Evolutionary conservation across 2,329 filamentous ascomycete genomes (phyloP), one percentile per base, ranked within the genome.

Genomic region (Conoideocrella luteorostrata): DNA sequence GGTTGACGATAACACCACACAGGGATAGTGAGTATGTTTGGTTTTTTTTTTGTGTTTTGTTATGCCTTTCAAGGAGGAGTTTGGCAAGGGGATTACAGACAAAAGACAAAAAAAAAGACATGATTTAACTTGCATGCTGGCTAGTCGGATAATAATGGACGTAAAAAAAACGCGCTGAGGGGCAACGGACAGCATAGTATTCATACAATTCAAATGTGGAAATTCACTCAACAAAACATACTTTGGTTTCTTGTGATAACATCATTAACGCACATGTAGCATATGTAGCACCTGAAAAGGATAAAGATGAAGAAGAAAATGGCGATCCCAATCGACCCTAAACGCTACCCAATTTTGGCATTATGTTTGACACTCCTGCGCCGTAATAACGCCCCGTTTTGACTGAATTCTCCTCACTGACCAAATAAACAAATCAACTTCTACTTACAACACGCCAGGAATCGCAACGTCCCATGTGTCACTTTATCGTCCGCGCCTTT

Each of bases 401-500:
- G n/a, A 13, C 18, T 10, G 15, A 23, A 38, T 17, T 4, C 7
- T 17, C 13, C 22, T n/a, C 22, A 7, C 18, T 11, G 12, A 15
- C 12, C 10, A 29, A 35, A 9, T n/a, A 29, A 3, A 21, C 4
- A 20, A 15, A n/a, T n/a, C n/a, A n/a, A n/a, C n/a, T n/a, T n/a
- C n/a, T n/a, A n/a, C n/a, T n/a, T n/a, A n/a, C n/a, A n/a, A n/a
- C n/a, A n/a, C n/a, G n/a, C n/a, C n/a, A n/a, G n/a, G n/a, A n/a
- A n/a, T n/a, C n/a, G n/a, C n/a, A n/a, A n/a, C n/a, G n/a, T n/a
- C n/a, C n/a, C n/a, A n/a, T n/a, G n/a, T n/a, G n/a, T n/a, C 23
- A 20, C 33, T 20, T 42, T 44, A 52, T 26, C 45, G 40, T n/a
- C 37, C 48, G 7, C 52, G 52, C 35, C 41, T 49, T 22, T 62